These are phyloP conservation scores for Zymoseptoria tritici DNA, from an alignment of 2,329 filamentous ascomycete genomes.

Conservation along the genomic window DNA sequence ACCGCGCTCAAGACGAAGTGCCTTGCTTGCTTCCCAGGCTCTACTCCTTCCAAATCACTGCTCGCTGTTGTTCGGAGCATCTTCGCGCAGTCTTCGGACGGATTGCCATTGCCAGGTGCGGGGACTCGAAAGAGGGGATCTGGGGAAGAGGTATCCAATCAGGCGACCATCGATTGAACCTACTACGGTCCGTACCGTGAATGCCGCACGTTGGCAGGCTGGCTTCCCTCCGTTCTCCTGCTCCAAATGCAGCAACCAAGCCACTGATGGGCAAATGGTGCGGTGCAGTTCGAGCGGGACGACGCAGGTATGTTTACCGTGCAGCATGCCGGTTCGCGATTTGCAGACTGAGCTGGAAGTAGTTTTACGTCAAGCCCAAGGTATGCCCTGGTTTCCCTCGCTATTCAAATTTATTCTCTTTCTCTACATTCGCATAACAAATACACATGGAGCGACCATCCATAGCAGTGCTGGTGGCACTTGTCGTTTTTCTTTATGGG, in stretches of 20 bases:
- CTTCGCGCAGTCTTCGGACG: background rate
- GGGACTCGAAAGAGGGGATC: background rate
- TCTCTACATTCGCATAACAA: too few species aligned
- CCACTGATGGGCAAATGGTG: too few species aligned
- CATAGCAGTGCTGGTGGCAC: background rate
- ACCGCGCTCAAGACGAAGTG: background rate
- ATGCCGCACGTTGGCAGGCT: background rate
- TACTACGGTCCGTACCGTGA: background rate
- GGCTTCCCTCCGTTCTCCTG: too few species aligned
- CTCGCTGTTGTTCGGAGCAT: background rate
- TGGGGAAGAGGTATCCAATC: background rate
- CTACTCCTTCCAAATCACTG: background rate
- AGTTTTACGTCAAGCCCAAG: background rate
- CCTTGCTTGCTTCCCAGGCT: background rate
- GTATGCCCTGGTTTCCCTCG: background rate
- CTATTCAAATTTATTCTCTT: background rate
- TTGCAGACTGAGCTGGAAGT: background rate
- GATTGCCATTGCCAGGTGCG: background rate
- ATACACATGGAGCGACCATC: slow-evolving; percentile 1
- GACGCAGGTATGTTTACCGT: background rate
- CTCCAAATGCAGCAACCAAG: too few species aligned
- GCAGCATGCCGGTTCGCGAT: background rate
- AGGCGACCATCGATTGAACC: too few species aligned
- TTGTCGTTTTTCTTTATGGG: slow-evolving; percentile 6
- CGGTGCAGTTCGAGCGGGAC: too few species aligned